These are phyloP conservation scores for Crucibulum laeve DNA, from an alignment of 768 basidiomycete species.

Conservation along the genomic window DNA sequence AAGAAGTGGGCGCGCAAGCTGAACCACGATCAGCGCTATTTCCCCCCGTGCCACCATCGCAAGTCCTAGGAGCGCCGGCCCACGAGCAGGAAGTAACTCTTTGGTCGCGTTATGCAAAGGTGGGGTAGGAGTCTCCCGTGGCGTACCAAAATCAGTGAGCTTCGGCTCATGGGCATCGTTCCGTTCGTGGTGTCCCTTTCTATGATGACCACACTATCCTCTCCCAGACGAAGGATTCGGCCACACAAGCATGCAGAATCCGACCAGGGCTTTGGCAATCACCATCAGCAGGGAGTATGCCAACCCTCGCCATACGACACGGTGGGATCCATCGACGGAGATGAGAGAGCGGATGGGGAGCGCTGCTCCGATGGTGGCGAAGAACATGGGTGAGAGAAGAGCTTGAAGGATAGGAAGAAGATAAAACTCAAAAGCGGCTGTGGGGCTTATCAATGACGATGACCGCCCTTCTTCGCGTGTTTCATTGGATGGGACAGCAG, in stretches of 20 bases:
- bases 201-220: conserved; percentile 13
- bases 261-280: conserved; percentile 46
- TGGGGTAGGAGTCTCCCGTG: too few species aligned
- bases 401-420: conserved; percentile 32
- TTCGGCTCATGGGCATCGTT: too few species aligned
- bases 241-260: conserved; percentile 38
- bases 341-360: conserved; percentile 43
- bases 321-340: conserved; percentile 30
- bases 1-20: conserved; percentile 32
- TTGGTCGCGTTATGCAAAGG: too few species aligned
- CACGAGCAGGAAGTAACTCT: too few species aligned
- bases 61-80: conserved; percentile 40
- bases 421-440: conserved; percentile 27
- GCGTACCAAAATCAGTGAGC: too few species aligned
- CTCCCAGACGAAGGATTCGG: conserved; percentile 10
- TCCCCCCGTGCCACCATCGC: conserved; percentile 69
- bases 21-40: conserved; percentile 60
- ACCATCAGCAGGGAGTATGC: conserved; percentile 57
- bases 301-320: conserved; percentile 48
- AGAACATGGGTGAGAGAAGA: conserved; percentile 61
- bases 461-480: background rate
- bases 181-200: too few species aligned
- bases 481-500: background rate
- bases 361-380: conserved; percentile 57
- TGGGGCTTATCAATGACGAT: conserved; percentile 5